Conservation (phyloP, 2,329 filamentous ascomycete species). For the Fulvia fulva region DNA sequence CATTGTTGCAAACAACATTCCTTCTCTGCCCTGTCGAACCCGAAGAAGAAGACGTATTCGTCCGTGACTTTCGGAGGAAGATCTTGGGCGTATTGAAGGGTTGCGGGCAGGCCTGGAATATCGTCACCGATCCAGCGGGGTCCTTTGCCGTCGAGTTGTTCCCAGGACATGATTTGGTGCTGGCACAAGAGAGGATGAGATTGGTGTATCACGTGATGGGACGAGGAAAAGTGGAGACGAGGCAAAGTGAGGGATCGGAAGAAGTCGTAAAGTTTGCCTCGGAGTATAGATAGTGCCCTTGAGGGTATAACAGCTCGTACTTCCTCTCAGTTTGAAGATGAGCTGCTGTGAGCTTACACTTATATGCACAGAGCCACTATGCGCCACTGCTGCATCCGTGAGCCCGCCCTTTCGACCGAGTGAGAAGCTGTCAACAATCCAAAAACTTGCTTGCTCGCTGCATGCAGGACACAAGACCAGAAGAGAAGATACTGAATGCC, state of each 20-base stretch:
- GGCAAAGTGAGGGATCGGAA: neutral
- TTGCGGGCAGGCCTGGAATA: slow-evolving; percentile 8
- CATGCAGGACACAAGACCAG: neutral
- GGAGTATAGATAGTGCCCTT: neutral
- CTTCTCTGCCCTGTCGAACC: slow-evolving; percentile 19
- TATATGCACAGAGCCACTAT: neutral
- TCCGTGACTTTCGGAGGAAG: slow-evolving; percentile 20
- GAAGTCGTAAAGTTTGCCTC: neutral
- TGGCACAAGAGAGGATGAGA: neutral
- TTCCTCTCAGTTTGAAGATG: neutral
- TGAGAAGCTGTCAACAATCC: neutral
- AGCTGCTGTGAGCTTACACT: neutral
- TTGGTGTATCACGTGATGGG: neutral
- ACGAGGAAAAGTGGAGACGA: neutral
- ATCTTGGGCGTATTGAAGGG: slow-evolving; percentile 16
- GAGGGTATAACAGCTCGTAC: neutral
- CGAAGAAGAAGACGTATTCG: slow-evolving; percentile 24
- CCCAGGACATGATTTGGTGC: slow-evolving; percentile 7
- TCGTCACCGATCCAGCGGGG: slow-evolving; percentile 17
- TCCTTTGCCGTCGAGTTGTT: slow-evolving; percentile 14
- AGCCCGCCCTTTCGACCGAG: neutral
- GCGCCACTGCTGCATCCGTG: neutral
- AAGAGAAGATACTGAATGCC: neutral
- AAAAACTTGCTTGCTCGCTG: neutral
- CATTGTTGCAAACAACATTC: slow-evolving; percentile 26